Evolutionary conservation across 257 asterid genomes (phyloP).

Genomic region (Ilex aquifolium): DNA sequence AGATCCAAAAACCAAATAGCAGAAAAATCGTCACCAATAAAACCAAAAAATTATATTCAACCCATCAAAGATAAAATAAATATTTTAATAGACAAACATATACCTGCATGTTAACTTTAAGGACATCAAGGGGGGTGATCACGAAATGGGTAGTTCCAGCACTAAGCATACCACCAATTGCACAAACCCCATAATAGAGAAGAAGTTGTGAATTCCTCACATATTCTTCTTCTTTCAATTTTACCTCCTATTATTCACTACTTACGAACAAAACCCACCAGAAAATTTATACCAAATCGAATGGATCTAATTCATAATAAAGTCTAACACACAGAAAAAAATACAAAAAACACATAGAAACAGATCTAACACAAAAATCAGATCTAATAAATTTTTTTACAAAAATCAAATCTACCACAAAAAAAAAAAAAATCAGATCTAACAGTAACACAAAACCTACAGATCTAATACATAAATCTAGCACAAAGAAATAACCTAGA

Average conservation of each 20-base stretch:
- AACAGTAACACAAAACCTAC: no score
- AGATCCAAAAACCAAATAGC: not conserved
- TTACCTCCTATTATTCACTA: constrained; percentile 1
- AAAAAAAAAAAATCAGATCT: no score
- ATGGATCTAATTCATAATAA: no score
- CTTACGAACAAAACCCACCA: no score
- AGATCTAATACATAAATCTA: no score
- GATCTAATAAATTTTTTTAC: no score
- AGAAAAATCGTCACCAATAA: not conserved
- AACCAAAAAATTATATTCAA: not conserved
- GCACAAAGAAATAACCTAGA: no score
- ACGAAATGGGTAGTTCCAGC: constrained; percentile 40
- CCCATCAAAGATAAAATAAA: not conserved
- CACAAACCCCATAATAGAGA: constrained; percentile 36
- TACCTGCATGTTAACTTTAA: constrained; percentile 2
- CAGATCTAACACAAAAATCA: no score
- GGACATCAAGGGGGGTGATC: constrained; percentile 42
- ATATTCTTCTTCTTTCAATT: constrained; percentile 9
- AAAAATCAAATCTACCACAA: no score
- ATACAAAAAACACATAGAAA: no score
- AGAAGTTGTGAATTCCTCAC: constrained; percentile 26
- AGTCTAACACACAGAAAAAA: no score
- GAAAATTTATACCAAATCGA: no score
- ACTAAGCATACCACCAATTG: constrained; percentile 37
- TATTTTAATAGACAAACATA: constrained; percentile 2